Percentiles rank a stretch among this genome's conserved stretches.
These are phyloP conservation scores for Microbotryum silenes-acaulis DNA, from an alignment of 1,284 basidiomycete genomes.

Conservation along the genomic window DNA sequence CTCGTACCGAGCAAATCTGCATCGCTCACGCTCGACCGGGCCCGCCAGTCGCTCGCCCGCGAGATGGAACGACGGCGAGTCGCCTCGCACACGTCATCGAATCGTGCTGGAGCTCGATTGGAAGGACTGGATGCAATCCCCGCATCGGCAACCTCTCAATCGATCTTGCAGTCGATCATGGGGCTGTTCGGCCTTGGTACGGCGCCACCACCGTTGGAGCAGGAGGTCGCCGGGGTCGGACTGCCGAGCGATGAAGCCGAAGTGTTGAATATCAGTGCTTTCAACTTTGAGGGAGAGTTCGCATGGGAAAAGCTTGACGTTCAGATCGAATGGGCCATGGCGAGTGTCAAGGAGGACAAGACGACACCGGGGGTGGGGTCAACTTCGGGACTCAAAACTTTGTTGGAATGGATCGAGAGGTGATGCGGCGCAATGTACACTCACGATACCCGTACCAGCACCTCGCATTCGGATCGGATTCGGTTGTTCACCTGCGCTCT, in stretches of 20 bases:
- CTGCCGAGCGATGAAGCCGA: constrained; percentile 35
- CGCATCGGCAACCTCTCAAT: constrained; percentile 1
- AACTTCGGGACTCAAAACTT: too few species aligned
- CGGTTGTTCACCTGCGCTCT: too few species aligned
- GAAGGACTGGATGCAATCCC: constrained; percentile 34
- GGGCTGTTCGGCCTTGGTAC: constrained; percentile 1
- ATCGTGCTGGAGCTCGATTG: constrained; percentile 18
- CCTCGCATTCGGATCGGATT: too few species aligned
- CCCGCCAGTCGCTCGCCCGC: constrained; percentile 29
- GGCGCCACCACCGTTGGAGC: background rate
- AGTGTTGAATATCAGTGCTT: constrained; percentile 28
- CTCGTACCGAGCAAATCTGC: constrained; percentile 22
- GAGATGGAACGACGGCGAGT: constrained; percentile 34
- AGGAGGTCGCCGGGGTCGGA: background rate
- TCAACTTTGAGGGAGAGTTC: constrained; percentile 30
- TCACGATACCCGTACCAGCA: too few species aligned
- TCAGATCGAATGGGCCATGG: constrained; percentile 26
- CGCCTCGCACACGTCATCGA: constrained; percentile 12
- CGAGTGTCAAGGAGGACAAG: constrained; percentile 13
- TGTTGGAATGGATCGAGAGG: too few species aligned
- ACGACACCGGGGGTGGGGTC: background rate
- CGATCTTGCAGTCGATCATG: constrained; percentile 6
- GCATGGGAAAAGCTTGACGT: constrained; percentile 31
- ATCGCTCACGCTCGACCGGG: constrained; percentile 29
- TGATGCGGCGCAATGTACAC: too few species aligned